These are phyloP conservation scores for Lactarius hatsudake DNA, from an alignment of 768 basidiomycete species.

Conservation along the genomic window DNA sequence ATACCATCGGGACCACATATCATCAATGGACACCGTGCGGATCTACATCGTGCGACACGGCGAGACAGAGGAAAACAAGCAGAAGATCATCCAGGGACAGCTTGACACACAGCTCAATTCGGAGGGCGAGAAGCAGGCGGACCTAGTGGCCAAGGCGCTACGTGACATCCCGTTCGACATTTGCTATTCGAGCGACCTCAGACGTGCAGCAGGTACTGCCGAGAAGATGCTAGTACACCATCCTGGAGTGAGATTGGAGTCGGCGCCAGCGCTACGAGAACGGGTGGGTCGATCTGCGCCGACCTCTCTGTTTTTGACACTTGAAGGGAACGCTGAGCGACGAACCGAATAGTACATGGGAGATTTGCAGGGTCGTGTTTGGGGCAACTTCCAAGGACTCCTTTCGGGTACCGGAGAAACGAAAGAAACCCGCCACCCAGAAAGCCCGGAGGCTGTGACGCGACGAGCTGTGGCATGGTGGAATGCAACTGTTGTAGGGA, in stretches of 20 bases:
- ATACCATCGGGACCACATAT: background rate
- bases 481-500: constrained; percentile 41
- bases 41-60: constrained; percentile 75
- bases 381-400: background rate
- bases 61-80: constrained; percentile 68
- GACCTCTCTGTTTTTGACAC: background rate
- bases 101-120: constrained; percentile 65
- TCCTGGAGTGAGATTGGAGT: constrained; percentile 42
- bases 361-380: constrained; percentile 50
- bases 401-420: background rate
- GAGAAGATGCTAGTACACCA: constrained; percentile 58
- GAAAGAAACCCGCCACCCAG: constrained; percentile 25
- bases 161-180: constrained; percentile 51
- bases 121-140: constrained; percentile 57
- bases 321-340: background rate
- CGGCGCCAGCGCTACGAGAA: constrained; percentile 55
- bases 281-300: constrained; percentile 45
- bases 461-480: constrained; percentile 64
- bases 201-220: constrained; percentile 70
- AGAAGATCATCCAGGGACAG: constrained; percentile 71
- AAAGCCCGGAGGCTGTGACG: constrained; percentile 16
- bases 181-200: constrained; percentile 72
- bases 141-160: constrained; percentile 52
- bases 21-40: constrained; percentile 38
- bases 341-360: constrained; percentile 51